Conservation (phyloP, 225 moss, liverwort and hornwort species). For the Bryoerythrophyllum caledonicum region DNA sequence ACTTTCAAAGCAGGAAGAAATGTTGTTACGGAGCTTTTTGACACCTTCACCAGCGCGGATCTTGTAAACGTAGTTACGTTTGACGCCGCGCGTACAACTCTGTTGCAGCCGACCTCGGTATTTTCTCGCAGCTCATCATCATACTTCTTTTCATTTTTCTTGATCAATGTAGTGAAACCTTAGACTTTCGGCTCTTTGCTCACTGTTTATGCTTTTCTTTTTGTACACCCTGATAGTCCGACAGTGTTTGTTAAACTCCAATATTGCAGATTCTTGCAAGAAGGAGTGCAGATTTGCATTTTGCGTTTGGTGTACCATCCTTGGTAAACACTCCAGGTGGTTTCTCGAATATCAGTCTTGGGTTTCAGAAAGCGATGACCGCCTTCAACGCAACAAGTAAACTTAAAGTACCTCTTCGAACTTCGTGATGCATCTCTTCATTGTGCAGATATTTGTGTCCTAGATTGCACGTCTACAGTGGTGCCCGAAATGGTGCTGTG, state of each 20-base stretch:
- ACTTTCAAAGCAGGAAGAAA: conserved; percentile 42
- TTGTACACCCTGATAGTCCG: background rate
- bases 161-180: background rate
- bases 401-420: conserved; percentile 51
- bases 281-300: conserved; percentile 30
- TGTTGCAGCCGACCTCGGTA: conserved; percentile 48
- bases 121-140: background rate
- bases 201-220: background rate
- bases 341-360: conserved; percentile 45
- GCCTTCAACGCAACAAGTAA: conserved; percentile 56
- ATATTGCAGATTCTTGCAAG: conserved; percentile 36
- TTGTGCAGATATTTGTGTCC: background rate
- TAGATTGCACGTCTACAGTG: background rate
- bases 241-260: conserved; percentile 3
- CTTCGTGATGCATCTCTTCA: conserved; percentile 16
- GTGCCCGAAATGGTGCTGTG: background rate
- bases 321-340: conserved; percentile 35
- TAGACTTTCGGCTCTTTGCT: background rate
- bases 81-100: conserved; percentile 31
- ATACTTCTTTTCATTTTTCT: background rate
- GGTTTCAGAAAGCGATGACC: conserved; percentile 37
- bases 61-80: conserved; percentile 50
- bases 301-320: conserved; percentile 30
- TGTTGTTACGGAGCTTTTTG: conserved; percentile 43
- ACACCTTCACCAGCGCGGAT: conserved; percentile 38